Conservation (phyloP, 179 eudicot genomes). For the Spergularia azorica region DNA sequence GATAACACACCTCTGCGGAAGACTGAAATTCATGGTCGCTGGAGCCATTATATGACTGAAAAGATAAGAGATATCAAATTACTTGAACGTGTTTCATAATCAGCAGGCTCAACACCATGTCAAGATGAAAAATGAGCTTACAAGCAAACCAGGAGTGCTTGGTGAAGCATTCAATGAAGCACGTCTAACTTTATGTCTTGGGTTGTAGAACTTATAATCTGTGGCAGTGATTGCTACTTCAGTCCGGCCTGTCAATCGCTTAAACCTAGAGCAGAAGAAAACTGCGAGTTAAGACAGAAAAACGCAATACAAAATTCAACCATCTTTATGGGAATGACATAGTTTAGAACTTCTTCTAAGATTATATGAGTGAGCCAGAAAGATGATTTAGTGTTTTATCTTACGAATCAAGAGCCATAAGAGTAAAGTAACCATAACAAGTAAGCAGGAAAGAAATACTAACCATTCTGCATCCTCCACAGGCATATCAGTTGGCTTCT, state of each 20-base stretch:
- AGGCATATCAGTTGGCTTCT: slow-evolving; percentile 62
- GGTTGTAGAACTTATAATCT: slow-evolving; percentile 93
- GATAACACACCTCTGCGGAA: slow-evolving; percentile 53
- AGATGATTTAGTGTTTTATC: not conserved
- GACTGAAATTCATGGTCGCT: slow-evolving; percentile 55
- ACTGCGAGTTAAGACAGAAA: no score
- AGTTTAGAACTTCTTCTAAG: not conserved
- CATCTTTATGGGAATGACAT: not conserved
- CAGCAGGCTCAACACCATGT: slow-evolving; percentile 9
- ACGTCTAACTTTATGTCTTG: slow-evolving; percentile 91
- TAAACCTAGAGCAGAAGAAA: slow-evolving; percentile 58
- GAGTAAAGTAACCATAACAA: no score
- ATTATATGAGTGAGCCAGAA: not conserved
- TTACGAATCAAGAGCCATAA: not conserved
- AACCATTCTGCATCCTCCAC: slow-evolving; percentile 87
- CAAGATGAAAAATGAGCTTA: slow-evolving; percentile 35
- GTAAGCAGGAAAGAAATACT: slow-evolving; percentile 16
- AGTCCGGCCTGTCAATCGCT: slow-evolving; percentile 74
- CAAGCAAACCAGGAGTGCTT: slow-evolving; percentile 61
- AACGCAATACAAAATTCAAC: not conserved
- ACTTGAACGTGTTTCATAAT: not conserved
- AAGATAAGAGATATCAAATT: slow-evolving; percentile 26
- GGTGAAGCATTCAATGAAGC: slow-evolving; percentile 53
- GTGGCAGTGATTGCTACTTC: slow-evolving; percentile 69
- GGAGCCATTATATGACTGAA: slow-evolving; percentile 62